These are phyloP conservation scores for Globisporangium paddicum DNA, from an alignment of 352 stramenopile genomes.

Conservation along the genomic window DNA sequence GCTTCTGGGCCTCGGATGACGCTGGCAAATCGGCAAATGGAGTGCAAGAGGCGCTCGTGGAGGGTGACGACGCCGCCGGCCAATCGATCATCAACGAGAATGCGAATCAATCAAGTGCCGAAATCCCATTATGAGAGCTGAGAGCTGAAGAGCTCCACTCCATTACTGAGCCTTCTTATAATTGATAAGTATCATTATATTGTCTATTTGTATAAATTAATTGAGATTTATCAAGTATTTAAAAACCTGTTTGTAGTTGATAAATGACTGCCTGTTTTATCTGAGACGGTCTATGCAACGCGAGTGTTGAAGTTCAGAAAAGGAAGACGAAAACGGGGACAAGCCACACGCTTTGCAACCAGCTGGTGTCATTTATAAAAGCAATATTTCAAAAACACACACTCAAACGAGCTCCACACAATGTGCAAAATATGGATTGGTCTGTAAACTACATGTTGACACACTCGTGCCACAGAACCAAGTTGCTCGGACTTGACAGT, in stretches of 20 bases:
- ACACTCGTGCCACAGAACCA: too few species aligned
- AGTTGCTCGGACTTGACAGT: too few species aligned
- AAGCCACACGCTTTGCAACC: background rate
- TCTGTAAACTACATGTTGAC: background rate
- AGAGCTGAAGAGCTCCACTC: background rate
- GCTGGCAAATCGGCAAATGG: background rate
- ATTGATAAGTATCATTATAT: background rate
- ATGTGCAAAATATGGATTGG: background rate
- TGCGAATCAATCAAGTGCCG: background rate
- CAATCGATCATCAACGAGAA: background rate
- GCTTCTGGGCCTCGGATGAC: background rate
- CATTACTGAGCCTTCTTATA: background rate
- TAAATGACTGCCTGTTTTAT: background rate
- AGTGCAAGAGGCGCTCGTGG: too few species aligned
- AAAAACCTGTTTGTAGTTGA: background rate
- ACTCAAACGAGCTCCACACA: background rate
- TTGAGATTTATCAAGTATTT: background rate
- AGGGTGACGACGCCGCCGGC: background rate
- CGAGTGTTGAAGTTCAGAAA: constrained; percentile 5
- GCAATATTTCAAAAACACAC: background rate
- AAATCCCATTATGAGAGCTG: background rate
- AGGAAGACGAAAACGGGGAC: background rate
- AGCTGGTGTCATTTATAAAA: background rate
- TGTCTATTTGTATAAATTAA: background rate
- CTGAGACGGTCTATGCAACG: constrained; percentile 5